Evolutionary conservation across 148 eudicot species (phyloP).

Genomic region (Heliamphora exappendiculata): DNA sequence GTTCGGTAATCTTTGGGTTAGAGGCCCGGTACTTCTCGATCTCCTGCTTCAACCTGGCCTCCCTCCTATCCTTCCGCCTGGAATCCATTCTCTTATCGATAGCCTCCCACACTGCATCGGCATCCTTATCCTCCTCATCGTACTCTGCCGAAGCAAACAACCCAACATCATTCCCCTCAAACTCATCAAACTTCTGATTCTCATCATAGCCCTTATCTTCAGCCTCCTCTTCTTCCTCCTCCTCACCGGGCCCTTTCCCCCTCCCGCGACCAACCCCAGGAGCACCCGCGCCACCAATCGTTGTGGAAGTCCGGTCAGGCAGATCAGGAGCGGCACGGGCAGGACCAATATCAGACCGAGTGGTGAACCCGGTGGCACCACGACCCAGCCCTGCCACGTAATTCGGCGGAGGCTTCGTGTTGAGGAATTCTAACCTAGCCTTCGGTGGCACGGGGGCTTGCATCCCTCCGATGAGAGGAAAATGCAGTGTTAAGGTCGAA

Average conservation of each 20-base stretch:
- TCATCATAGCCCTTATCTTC: constrained; percentile 87
- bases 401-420: constrained; percentile 71
- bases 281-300: constrained; percentile 44
- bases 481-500: constrained; percentile 41
- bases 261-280: constrained; percentile 54
- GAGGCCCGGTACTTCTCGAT: constrained; percentile 85
- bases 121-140: constrained; percentile 92
- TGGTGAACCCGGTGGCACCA: constrained; percentile 95
- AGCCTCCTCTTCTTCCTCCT: constrained; percentile 57
- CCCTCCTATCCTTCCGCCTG: constrained; percentile 83
- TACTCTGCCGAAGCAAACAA: constrained; percentile 86
- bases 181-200: constrained; percentile 96
- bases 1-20: constrained; percentile 85
- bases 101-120: constrained; percentile 83
- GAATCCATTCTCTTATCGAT: constrained; percentile 84
- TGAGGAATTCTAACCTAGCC: constrained; percentile 52
- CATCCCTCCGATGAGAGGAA: constrained; percentile 65
- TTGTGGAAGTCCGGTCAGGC: constrained; percentile 56
- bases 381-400: constrained; percentile 97
- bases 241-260: constrained; percentile 58
- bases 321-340: constrained; percentile 90
- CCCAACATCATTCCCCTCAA: constrained; percentile 95
- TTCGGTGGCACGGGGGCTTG: constrained; percentile 69
- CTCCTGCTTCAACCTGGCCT: constrained; percentile 84
- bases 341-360: constrained; percentile 93